phyloP scores from a whole-genome alignment of 257 asterid genomes.

The Ajuga chamaepitys region DNA sequence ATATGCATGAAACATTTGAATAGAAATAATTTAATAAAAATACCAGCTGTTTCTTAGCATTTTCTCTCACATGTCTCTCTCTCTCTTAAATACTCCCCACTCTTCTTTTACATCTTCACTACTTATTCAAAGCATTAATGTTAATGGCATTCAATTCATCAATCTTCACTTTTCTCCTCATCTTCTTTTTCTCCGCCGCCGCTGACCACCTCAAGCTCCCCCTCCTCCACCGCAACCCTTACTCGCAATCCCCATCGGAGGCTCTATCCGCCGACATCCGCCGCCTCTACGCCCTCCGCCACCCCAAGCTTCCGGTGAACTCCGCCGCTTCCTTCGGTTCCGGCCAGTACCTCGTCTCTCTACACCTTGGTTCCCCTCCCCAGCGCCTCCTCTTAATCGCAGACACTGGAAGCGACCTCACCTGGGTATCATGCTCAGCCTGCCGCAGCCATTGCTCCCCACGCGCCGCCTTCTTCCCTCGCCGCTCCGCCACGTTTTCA shows the following conservation, averaged over 20 bases:
- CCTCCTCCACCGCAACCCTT: slow-evolving; percentile 42
- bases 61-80: slow-evolving; percentile 5
- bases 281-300: slow-evolving; percentile 47
- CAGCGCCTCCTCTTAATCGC: slow-evolving; percentile 59
- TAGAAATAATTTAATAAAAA: too few relatives aligned
- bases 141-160: slow-evolving; percentile 23
- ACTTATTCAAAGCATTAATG: slow-evolving; percentile 4
- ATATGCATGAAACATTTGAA: too few relatives aligned
- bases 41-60: background rate
- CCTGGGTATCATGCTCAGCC: slow-evolving; percentile 83
- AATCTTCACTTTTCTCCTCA: slow-evolving; percentile 17
- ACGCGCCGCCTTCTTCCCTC: slow-evolving; percentile 51
- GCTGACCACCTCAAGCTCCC: slow-evolving; percentile 52
- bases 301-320: slow-evolving; percentile 47
- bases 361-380: slow-evolving; percentile 75
- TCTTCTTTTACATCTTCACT: background rate
- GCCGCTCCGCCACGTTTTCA: slow-evolving; percentile 55
- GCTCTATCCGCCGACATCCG: slow-evolving; percentile 51
- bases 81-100: slow-evolving; percentile 13
- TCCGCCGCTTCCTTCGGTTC: slow-evolving; percentile 77
- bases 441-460: slow-evolving; percentile 48
- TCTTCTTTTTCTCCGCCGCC: slow-evolving; percentile 18
- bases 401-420: slow-evolving; percentile 89
- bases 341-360: slow-evolving; percentile 77
- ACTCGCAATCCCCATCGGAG: slow-evolving; percentile 42